Base-by-base conservation (phyloP, 352 stramenopile genomes). In the Phytophthora quininea region DNA sequence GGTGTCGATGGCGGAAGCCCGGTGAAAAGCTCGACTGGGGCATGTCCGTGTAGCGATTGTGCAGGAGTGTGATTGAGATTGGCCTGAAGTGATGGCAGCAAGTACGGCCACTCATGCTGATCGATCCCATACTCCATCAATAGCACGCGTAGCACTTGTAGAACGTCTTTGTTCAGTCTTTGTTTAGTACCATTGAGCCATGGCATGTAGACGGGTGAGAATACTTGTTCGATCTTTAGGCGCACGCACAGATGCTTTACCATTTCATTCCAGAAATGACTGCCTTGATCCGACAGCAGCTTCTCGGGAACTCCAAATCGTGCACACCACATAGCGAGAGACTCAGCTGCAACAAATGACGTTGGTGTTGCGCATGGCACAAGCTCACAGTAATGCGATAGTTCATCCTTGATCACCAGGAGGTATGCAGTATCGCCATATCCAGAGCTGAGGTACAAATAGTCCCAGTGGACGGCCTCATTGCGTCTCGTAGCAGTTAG, bases 11-110 rank as follows among this genome's bases (percentile, higher is more conserved):
- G 15, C 0, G 53, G 59, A 32, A 74, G 61, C 2, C 37, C 48
- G 2, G 67, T 67, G 43, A 70, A 74, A 0, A 74, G 1, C 37
- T 71, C 61, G 6, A 66, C 24, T 0, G 60, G 67, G 9, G 46
- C n/a, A 4, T 57, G 45, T 15, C 37, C 48, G 2, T 6, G 47
- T 6, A 74, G 38, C 5, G 51, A 63, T 8, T 27, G 31, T 1
- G 62, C 54, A 3, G 54, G 54, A 46, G 54, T 61, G 35, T 66
- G 67, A 11, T 74, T 74, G 8, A 74, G 33, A 27, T 67, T 71
- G 8, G 49, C 56, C 31, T 69, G 46, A 9, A 74, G 6, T 29
- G 37, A 14, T 33, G 60, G 60, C 10, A 74, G 50, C 2, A 74
- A 32, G 19, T 67, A 61, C 3, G 46, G 3, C 33, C 62, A 59